Conservation (phyloP, 371 early-diverging fungal species). For the Actinomucor elegans region DNA sequence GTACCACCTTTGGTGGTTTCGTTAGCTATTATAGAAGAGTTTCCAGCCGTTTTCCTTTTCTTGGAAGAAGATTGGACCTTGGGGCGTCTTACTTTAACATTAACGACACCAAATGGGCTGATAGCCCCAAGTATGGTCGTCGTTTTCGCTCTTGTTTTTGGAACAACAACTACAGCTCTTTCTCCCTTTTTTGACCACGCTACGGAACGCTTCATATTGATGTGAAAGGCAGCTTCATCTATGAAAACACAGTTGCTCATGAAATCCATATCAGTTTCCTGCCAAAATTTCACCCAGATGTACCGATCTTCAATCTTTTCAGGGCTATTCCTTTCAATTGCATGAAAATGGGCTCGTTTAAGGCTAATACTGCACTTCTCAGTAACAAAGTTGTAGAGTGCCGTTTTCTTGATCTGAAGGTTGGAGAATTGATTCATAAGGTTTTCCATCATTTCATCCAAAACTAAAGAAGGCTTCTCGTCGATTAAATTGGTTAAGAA, state of each 20-base stretch:
- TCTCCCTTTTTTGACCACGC: conserved; percentile 7
- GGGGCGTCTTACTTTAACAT: conserved; percentile 8
- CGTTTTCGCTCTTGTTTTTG: conserved; percentile 13
- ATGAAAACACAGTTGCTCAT: conserved; percentile 13
- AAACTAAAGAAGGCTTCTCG: conserved; percentile 12
- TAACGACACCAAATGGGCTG: background rate
- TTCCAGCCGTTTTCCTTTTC: conserved; percentile 14
- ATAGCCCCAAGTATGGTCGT: conserved; percentile 13
- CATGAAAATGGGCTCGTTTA: conserved; percentile 20
- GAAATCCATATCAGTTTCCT: conserved; percentile 19
- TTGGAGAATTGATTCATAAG: conserved; percentile 18
- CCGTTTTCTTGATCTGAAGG: conserved; percentile 17
- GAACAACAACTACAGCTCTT: background rate
- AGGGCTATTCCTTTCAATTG: conserved; percentile 21
- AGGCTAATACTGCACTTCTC: conserved; percentile 25
- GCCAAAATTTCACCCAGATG: conserved; percentile 12
- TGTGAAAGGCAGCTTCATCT: background rate
- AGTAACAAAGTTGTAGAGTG: conserved; percentile 20
- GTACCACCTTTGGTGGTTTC: conserved; percentile 11
- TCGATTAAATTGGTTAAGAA: conserved; percentile 8
- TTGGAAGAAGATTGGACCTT: conserved; percentile 3
- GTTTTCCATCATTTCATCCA: conserved; percentile 24
- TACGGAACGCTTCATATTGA: conserved; percentile 14
- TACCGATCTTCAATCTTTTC: conserved; percentile 22
- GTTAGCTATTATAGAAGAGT: no score